Conservation (phyloP, 495 filamentous ascomycete genomes). For the Poronia punctata region DNA sequence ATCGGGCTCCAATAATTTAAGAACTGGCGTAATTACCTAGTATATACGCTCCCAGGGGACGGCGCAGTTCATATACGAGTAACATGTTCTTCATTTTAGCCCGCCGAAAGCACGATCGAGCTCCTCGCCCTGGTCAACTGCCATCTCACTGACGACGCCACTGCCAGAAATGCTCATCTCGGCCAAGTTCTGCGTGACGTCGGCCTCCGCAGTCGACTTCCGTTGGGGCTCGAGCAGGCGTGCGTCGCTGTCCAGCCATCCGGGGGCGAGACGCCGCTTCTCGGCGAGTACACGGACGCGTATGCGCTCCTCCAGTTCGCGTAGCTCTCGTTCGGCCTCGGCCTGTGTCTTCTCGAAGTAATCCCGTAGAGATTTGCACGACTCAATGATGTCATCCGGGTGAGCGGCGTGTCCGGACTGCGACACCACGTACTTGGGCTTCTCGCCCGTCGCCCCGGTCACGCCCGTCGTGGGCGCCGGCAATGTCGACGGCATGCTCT, state of each 20-base stretch:
- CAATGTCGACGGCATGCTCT: slow-evolving; percentile 73
- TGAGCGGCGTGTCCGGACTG: slow-evolving; percentile 67
- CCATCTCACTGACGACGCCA: slow-evolving; percentile 38
- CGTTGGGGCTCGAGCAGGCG: slow-evolving; percentile 71
- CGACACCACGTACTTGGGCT: slow-evolving; percentile 67
- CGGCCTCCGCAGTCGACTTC: slow-evolving; percentile 17
- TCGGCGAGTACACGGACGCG: slow-evolving; percentile 76
- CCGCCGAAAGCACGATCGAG: slow-evolving; percentile 85
- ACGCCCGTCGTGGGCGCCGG: slow-evolving; percentile 66
- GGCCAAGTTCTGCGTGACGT: slow-evolving; percentile 14
- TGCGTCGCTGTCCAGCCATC: slow-evolving; percentile 88
- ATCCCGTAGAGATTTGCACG: slow-evolving; percentile 67
- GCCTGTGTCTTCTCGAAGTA: slow-evolving; percentile 59
- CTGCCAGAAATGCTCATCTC: slow-evolving; percentile 32
- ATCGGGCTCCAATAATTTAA: no score
- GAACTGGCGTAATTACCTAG: no score
- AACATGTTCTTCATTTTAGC: slow-evolving; percentile 29
- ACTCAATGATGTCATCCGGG: slow-evolving; percentile 73
- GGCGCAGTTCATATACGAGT: background rate
- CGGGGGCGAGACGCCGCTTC: slow-evolving; percentile 84
- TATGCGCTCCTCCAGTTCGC: slow-evolving; percentile 63
- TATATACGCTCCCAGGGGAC: no score
- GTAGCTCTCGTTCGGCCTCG: slow-evolving; percentile 58
- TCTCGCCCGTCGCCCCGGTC: slow-evolving; percentile 30
- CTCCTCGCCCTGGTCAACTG: slow-evolving; percentile 62